Evolutionary conservation across 177 flowering plant genomes (phyloP).

Genomic region (Telopea speciosissima): DNA sequence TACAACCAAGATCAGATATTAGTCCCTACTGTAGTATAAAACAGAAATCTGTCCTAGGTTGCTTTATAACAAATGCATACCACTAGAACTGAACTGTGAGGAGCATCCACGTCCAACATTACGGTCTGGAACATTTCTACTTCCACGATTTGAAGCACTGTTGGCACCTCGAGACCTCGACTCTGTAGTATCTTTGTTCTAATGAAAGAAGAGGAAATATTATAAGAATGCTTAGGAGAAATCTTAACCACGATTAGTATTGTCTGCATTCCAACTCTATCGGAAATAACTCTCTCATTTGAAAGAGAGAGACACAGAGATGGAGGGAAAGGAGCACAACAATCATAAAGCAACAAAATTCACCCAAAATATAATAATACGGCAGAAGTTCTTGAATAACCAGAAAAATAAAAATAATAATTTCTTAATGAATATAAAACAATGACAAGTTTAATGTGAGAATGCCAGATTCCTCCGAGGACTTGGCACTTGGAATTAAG

Average conservation of each 20-base stretch:
- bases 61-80: conserved; percentile 26
- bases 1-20: not conserved
- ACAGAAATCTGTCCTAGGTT: not conserved
- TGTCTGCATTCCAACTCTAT: not conserved
- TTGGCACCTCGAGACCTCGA: conserved; percentile 50
- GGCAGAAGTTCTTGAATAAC: not conserved
- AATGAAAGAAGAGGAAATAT: conserved; percentile 11
- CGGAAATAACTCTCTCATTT: too few relatives aligned
- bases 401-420: not conserved
- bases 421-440: not conserved
- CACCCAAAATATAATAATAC: not conserved
- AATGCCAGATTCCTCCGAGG: not conserved
- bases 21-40: not conserved
- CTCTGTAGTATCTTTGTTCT: conserved; percentile 72
- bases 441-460: not conserved
- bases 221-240: not conserved
- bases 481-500: not conserved
- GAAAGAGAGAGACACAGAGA: too few relatives aligned
- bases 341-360: too few relatives aligned
- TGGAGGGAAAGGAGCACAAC: too few relatives aligned
- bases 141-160: conserved; percentile 52
- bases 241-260: not conserved
- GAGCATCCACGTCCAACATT: conserved; percentile 48
- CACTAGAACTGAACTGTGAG: conserved; percentile 39
- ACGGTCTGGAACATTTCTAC: conserved; percentile 59